Percentiles rank a stretch among this genome's conserved stretches.
Conservation (phyloP, 768 basidiomycete species). For the Termitomyces sp. region DNA sequence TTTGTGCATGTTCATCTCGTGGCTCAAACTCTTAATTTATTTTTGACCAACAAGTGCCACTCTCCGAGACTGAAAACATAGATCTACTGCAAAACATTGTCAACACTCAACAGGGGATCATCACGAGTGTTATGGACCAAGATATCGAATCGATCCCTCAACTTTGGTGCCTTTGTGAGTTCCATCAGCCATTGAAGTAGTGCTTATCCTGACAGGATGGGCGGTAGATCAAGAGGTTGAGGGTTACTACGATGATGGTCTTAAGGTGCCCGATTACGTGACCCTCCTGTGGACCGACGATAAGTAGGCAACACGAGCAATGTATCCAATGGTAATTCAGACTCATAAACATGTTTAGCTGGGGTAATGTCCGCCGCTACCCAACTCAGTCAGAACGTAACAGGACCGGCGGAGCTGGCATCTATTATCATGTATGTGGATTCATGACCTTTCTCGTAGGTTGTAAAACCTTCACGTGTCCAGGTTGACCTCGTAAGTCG, state of each 20-base stretch:
- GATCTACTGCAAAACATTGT: slow-evolving; percentile 50
- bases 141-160: slow-evolving; percentile 51
- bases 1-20: slow-evolving; percentile 18
- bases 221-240: slow-evolving; percentile 53
- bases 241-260: slow-evolving; percentile 58
- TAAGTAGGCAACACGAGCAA: slow-evolving; percentile 35
- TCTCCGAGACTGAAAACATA: slow-evolving; percentile 45
- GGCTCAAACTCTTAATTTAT: not conserved
- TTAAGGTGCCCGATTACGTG: slow-evolving; percentile 57
- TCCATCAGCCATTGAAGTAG: not conserved
- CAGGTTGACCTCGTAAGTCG: slow-evolving; percentile 42
- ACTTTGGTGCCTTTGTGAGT: slow-evolving; percentile 55
- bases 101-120: slow-evolving; percentile 51
- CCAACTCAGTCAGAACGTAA: slow-evolving; percentile 47
- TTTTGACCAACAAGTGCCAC: slow-evolving; percentile 33
- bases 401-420: slow-evolving; percentile 61
- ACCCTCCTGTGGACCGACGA: slow-evolving; percentile 69
- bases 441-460: not conserved
- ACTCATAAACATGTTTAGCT: slow-evolving; percentile 29
- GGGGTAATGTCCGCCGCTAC: slow-evolving; percentile 65
- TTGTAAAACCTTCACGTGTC: not conserved
- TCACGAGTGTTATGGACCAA: slow-evolving; percentile 43
- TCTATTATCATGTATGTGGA: slow-evolving; percentile 56
- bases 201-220: not conserved
- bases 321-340: no score